phyloP scores from a whole-genome alignment of 345 rosid genomes.

The Dipteronia dyeriana region DNA sequence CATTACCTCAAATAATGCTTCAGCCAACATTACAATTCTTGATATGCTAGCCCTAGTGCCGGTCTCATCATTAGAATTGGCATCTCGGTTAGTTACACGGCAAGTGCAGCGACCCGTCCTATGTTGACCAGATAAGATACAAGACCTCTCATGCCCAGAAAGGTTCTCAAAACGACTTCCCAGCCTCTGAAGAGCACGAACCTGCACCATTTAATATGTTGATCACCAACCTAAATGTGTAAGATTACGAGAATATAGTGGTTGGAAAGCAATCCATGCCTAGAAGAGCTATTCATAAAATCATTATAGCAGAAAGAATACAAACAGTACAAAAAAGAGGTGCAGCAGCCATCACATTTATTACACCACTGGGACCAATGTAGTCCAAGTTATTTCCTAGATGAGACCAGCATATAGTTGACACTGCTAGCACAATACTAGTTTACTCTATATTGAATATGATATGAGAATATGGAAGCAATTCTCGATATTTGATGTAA shows the following conservation, averaged over 20 bases:
- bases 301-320: conserved; percentile 10
- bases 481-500: neutral
- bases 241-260: too few relatives aligned
- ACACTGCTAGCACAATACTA: neutral
- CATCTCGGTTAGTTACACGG: conserved; percentile 50
- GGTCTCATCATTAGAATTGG: conserved; percentile 60
- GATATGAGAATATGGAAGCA: neutral
- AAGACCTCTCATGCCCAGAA: conserved; percentile 84
- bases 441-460: conserved; percentile 2
- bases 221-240: conserved; percentile 16
- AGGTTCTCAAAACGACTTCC: conserved; percentile 93
- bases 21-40: conserved; percentile 95
- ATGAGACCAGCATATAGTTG: neutral
- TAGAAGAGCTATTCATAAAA: neutral
- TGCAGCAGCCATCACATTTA: neutral
- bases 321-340: conserved; percentile 4
- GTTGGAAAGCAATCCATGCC: neutral
- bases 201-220: conserved; percentile 41
- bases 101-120: conserved; percentile 87
- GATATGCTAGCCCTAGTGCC: conserved; percentile 95
- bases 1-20: conserved; percentile 93
- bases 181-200: conserved; percentile 89
- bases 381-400: conserved; percentile 6
- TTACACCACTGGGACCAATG: neutral
- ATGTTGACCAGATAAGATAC: conserved; percentile 85